A percentile compares a stretch with the other conserved stretches of the same genome.
Conservation (phyloP, 1,284 basidiomycete species). For the Veloboletus limbatus region DNA sequence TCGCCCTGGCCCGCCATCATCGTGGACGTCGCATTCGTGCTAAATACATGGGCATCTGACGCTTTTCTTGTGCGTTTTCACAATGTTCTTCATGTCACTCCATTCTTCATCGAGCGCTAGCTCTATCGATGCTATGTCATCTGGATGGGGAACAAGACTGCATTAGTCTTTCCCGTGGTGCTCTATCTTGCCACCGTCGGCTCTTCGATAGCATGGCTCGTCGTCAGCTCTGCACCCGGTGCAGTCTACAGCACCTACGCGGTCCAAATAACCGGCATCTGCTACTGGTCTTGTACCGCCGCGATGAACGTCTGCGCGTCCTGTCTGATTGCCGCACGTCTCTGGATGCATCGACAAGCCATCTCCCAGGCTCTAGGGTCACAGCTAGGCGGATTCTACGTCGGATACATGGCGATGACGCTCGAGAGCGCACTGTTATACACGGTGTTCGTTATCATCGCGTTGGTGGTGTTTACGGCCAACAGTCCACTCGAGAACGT, state of each 20-base stretch:
- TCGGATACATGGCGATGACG: slow-evolving; percentile 25
- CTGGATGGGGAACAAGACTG: slow-evolving; percentile 11
- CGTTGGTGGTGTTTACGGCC: slow-evolving; percentile 13
- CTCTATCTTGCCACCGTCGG: slow-evolving; percentile 22
- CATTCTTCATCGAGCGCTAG: too few relatives aligned
- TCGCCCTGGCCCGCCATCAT: slow-evolving; percentile 21
- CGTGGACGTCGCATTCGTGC: slow-evolving; percentile 12
- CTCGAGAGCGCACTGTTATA: slow-evolving; percentile 27
- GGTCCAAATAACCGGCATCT: slow-evolving; percentile 15
- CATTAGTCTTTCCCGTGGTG: not conserved
- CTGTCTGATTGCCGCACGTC: slow-evolving; percentile 15
- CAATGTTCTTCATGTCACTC: too few relatives aligned
- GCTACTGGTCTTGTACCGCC: slow-evolving; percentile 18
- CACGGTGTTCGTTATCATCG: slow-evolving; percentile 12
- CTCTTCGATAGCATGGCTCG: slow-evolving; percentile 17
- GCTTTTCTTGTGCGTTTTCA: slow-evolving; percentile 25
- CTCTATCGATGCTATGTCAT: slow-evolving; percentile 28
- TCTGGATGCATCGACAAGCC: slow-evolving; percentile 17
- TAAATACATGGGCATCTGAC: slow-evolving; percentile 26
- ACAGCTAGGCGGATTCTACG: slow-evolving; percentile 17
- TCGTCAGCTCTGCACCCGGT: slow-evolving; percentile 8
- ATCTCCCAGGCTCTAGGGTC: slow-evolving; percentile 10
- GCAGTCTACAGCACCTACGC: slow-evolving; percentile 11
- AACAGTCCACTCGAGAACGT: slow-evolving; percentile 19
- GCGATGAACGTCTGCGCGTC: slow-evolving; percentile 17